Percentiles rank a stretch among this genome's conserved stretches.
Evolutionary conservation across 495 filamentous ascomycete species (phyloP).

Genomic region (Annulohypoxylon bovei): DNA sequence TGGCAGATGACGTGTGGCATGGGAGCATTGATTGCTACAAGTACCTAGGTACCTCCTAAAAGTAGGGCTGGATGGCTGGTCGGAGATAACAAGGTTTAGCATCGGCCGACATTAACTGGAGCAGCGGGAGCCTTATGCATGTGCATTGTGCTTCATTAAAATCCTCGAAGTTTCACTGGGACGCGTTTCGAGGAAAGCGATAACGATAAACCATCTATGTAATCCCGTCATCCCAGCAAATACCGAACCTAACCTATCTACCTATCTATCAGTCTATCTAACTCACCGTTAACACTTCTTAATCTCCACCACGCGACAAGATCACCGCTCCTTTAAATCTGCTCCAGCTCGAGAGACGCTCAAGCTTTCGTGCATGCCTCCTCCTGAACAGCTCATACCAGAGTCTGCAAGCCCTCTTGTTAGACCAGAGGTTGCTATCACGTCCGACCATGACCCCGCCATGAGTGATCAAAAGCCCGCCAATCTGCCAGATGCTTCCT

Average conservation of each 20-base stretch:
- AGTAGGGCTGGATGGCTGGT: not conserved
- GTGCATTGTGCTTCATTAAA: conserved; percentile 19
- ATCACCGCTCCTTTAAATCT: not conserved
- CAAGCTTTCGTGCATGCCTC: conserved; percentile 45
- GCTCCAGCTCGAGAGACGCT: not conserved
- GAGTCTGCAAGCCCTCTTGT: conserved; percentile 39
- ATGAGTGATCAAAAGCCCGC: conserved; percentile 44
- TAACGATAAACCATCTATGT: conserved; percentile 37
- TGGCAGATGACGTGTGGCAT: not conserved
- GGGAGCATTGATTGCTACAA: not conserved
- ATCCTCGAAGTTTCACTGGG: conserved; percentile 22
- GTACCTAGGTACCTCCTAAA: conserved; percentile 1
- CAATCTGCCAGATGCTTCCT: conserved; percentile 25
- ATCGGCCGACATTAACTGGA: conserved; percentile 19
- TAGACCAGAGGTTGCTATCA: conserved; percentile 30
- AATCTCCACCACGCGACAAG: conserved; percentile 12
- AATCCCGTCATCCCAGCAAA: conserved; percentile 6
- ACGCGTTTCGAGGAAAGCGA: conserved; percentile 35
- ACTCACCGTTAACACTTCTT: conserved; percentile 2
- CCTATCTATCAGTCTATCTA: not conserved
- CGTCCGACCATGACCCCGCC: conserved; percentile 46
- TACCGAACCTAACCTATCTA: not conserved
- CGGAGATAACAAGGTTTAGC: not conserved
- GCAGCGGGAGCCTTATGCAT: conserved; percentile 14
- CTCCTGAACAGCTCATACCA: conserved; percentile 41